phyloP scores from a whole-genome alignment of 2,329 filamentous ascomycete species.

The Trichophyton schoenleinii region DNA sequence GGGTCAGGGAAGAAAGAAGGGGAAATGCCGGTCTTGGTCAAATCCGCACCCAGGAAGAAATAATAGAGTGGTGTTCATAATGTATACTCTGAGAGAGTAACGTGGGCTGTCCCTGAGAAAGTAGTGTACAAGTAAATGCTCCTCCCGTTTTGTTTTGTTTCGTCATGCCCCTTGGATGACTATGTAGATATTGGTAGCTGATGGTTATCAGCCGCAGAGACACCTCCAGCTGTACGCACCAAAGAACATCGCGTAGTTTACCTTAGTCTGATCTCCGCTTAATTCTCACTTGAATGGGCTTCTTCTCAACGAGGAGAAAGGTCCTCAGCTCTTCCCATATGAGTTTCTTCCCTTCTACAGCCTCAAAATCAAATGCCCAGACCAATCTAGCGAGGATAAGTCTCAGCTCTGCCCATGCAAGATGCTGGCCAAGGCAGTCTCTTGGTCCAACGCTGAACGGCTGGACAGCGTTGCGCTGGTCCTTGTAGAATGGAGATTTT shows the following conservation, averaged over 20 bases:
- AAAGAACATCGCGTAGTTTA: background rate
- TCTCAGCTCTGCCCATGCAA: slow-evolving; percentile 42
- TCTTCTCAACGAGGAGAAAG: slow-evolving; percentile 2
- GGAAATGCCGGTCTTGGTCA: too few relatives aligned
- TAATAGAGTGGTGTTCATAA: too few relatives aligned
- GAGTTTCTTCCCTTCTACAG: background rate
- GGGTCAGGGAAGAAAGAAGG: too few relatives aligned
- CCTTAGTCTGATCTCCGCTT: background rate
- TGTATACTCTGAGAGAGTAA: background rate
- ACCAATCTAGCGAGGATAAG: slow-evolving; percentile 38
- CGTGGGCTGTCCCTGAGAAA: background rate
- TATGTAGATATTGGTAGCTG: background rate
- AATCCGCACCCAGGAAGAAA: too few relatives aligned
- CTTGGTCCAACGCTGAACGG: slow-evolving; percentile 40
- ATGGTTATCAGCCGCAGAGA: background rate
- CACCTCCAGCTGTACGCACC: background rate
- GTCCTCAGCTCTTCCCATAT: slow-evolving; percentile 4
- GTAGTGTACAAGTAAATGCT: background rate
- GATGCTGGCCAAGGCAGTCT: slow-evolving; percentile 39
- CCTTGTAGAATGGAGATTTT: slow-evolving; percentile 25
- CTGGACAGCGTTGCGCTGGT: slow-evolving; percentile 35
- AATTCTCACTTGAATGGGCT: background rate
- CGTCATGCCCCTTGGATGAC: background rate
- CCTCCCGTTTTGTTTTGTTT: background rate
- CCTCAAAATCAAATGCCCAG: slow-evolving; percentile 36